Percentiles rank a stretch among this genome's conserved stretches.
Evolutionary conservation across 208 protist genomes (phyloP).

Genomic region (Leptomonas pyrrhocoris): DNA sequence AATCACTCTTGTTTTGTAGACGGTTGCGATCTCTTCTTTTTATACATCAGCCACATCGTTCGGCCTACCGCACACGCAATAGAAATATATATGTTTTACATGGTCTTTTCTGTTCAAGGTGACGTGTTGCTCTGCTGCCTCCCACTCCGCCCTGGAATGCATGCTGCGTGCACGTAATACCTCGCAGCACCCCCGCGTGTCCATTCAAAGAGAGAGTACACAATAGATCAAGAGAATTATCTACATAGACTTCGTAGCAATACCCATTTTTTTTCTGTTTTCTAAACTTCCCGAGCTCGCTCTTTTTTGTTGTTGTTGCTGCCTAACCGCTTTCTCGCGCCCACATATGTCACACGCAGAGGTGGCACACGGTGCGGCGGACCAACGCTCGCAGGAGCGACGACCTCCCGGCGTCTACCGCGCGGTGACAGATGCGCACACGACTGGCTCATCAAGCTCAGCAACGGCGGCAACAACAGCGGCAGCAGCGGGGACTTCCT

Average conservation of each 20-base stretch:
- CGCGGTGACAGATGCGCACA: background rate
- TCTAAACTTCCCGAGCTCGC: background rate
- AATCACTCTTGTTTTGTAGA: too few relatives aligned
- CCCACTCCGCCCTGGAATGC: too few relatives aligned
- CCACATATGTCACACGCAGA: background rate
- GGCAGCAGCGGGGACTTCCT: background rate
- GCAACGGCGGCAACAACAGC: background rate
- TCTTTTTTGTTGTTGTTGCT: constrained; percentile 24
- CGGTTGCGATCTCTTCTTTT: too few relatives aligned
- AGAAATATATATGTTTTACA: too few relatives aligned
- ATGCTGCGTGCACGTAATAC: too few relatives aligned
- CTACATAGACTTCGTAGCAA: too few relatives aligned
- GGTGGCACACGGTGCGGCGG: background rate
- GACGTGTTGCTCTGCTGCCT: too few relatives aligned
- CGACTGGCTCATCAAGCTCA: background rate
- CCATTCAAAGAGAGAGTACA: background rate
- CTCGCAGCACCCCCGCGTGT: too few relatives aligned
- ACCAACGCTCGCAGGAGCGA: background rate
- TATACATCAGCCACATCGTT: too few relatives aligned
- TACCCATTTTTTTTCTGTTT: background rate
- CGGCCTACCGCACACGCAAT: too few relatives aligned
- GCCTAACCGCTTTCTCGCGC: background rate
- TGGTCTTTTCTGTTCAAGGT: too few relatives aligned
- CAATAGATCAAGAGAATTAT: too few relatives aligned
- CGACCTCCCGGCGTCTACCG: background rate